Conservation (phyloP, 768 basidiomycete genomes). For the Boletus subcaerulescens region DNA sequence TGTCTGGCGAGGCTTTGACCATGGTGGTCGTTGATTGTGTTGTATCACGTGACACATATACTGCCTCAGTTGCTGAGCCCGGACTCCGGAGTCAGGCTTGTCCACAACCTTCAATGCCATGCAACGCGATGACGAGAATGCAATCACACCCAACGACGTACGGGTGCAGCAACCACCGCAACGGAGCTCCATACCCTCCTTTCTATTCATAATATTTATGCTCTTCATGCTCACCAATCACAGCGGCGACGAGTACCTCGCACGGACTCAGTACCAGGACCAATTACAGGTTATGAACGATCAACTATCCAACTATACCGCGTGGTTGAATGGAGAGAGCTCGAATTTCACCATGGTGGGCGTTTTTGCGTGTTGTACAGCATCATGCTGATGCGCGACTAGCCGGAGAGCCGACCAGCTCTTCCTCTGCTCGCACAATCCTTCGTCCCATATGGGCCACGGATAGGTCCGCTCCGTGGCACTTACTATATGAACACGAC, state of each 20-base stretch:
- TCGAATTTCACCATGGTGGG: slow-evolving; percentile 66
- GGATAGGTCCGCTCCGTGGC: slow-evolving; percentile 41
- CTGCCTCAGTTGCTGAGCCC: background rate
- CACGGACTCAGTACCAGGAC: slow-evolving; percentile 64
- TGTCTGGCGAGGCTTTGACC: slow-evolving; percentile 29
- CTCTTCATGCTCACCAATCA: slow-evolving; percentile 79
- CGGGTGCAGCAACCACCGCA: slow-evolving; percentile 34
- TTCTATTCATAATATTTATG: slow-evolving; percentile 71
- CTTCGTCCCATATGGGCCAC: slow-evolving; percentile 44
- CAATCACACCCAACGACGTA: slow-evolving; percentile 5
- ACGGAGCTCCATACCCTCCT: slow-evolving; percentile 65
- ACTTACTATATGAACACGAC: slow-evolving; percentile 78
- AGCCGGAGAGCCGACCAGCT: slow-evolving; percentile 48
- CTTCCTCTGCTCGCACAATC: slow-evolving; percentile 47
- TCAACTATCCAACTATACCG: slow-evolving; percentile 69
- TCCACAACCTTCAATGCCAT: slow-evolving; percentile 17
- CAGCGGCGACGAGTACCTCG: slow-evolving; percentile 62
- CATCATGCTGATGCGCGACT: slow-evolving; percentile 1
- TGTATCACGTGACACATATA: slow-evolving; percentile 22
- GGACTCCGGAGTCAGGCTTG: background rate
- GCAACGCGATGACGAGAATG: slow-evolving; percentile 30
- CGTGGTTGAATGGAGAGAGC: slow-evolving; percentile 67
- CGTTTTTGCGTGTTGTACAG: slow-evolving; percentile 1
- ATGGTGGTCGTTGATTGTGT: slow-evolving; percentile 5
- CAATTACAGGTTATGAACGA: slow-evolving; percentile 54